Evolutionary conservation across 2,329 filamentous ascomycete genomes (phyloP).

Genomic region (Ascochyta fabae): DNA sequence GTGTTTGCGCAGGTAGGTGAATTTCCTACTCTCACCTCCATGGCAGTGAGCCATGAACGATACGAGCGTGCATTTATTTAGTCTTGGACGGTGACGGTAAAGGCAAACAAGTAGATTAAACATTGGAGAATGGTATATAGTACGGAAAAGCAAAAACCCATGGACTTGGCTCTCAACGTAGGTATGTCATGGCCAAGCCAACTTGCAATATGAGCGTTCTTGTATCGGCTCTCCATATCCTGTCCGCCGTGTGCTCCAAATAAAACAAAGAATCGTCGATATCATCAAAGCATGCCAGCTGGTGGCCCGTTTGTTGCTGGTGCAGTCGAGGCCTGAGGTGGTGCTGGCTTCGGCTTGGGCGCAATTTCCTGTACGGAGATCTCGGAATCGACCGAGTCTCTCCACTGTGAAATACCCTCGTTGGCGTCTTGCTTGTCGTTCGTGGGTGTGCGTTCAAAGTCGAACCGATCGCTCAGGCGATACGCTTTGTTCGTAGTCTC

Average conservation of each 20-base stretch:
- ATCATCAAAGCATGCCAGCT: conserved; percentile 18
- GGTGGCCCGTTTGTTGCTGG: conserved; percentile 7
- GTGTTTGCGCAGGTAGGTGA: no score
- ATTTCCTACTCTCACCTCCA: neutral
- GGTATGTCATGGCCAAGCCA: no score
- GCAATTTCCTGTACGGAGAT: conserved; percentile 12
- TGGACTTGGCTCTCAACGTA: no score
- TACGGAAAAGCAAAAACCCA: neutral
- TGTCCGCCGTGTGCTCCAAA: neutral
- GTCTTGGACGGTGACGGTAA: neutral
- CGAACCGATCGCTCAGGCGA: conserved; percentile 85
- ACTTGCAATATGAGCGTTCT: neutral
- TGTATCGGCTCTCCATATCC: conserved; percentile 6
- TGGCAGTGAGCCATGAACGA: neutral
- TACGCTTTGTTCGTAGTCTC: conserved; percentile 96
- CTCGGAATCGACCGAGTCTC: conserved; percentile 23
- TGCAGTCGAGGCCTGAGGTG: conserved; percentile 2
- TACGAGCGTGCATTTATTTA: no score
- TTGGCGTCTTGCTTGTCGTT: conserved; percentile 41
- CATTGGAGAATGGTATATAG: conserved; percentile 22
- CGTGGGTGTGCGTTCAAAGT: conserved; percentile 70
- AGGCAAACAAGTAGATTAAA: conserved; percentile 17
- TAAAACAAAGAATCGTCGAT: conserved; percentile 5
- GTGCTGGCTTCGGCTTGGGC: conserved; percentile 9
- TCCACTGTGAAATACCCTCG: conserved; percentile 46